A percentile compares a stretch with the other conserved stretches of the same genome.
phyloP scores from a whole-genome alignment of 1,284 basidiomycete genomes.

The Naganishia liquefaciens region DNA sequence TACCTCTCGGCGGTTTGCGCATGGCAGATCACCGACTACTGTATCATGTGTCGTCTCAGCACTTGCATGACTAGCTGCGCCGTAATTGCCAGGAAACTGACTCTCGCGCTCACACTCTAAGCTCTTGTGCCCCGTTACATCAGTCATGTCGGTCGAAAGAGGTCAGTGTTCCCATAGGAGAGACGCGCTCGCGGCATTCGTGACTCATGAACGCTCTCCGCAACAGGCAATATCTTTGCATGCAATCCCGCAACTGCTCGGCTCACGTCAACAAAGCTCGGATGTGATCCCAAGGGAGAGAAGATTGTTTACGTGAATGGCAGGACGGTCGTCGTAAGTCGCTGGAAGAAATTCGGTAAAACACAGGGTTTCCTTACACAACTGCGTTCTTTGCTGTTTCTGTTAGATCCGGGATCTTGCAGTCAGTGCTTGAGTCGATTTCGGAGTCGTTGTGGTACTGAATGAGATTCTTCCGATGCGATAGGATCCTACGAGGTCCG shows the following conservation, averaged over 20 bases:
- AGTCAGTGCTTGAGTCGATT: conserved; percentile 46
- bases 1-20: background rate
- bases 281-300: conserved; percentile 68
- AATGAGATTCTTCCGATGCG: background rate
- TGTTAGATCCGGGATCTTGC: conserved; percentile 65
- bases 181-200: background rate
- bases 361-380: conserved; percentile 31
- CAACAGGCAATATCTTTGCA: conserved; percentile 61
- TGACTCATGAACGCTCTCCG: background rate
- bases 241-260: conserved; percentile 70
- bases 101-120: background rate
- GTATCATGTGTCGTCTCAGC: background rate
- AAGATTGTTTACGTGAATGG: conserved; percentile 86
- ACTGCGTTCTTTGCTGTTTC: conserved; percentile 5
- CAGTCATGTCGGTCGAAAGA: conserved; percentile 5
- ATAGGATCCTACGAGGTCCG: conserved; percentile 44
- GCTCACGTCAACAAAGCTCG: conserved; percentile 70
- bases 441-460: background rate
- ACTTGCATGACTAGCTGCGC: background rate
- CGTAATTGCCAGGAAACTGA: background rate
- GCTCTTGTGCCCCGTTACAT: background rate
- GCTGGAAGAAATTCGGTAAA: background rate
- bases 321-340: conserved; percentile 76
- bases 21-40: background rate
- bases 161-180: background rate